These are phyloP conservation scores for Rhizopogon salebrosus DNA, from an alignment of 768 basidiomycete species.

Conservation along the genomic window DNA sequence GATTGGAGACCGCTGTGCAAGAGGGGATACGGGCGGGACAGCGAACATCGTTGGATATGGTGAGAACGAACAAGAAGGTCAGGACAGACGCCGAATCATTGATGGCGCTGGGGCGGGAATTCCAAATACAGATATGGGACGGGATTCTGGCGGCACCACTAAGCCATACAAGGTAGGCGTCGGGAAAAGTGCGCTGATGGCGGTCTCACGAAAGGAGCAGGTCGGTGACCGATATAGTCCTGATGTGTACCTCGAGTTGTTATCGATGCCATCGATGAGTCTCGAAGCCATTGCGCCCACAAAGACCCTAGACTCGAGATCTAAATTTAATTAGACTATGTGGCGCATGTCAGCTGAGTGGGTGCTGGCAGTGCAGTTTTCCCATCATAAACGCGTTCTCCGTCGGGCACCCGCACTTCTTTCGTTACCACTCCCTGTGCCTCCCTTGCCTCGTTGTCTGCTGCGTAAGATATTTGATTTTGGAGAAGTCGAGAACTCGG, in stretches of 20 bases:
- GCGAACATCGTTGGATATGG: conserved; percentile 17
- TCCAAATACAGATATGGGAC: conserved; percentile 15
- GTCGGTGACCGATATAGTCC: background rate
- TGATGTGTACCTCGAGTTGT: background rate
- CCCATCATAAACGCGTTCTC: no score
- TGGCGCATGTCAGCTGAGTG: no score
- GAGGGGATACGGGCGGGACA: conserved; percentile 19
- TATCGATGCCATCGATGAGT: background rate
- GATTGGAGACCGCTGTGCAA: conserved; percentile 11
- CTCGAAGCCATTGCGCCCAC: background rate
- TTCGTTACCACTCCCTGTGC: no score
- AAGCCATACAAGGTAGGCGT: conserved; percentile 10
- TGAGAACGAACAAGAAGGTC: conserved; percentile 6
- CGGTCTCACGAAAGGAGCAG: conserved; percentile 10
- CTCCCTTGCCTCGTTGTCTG: no score
- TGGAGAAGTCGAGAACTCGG: no score
- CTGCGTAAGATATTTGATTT: no score
- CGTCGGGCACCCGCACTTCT: no score
- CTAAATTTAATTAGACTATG: no score
- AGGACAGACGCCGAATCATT: conserved; percentile 4
- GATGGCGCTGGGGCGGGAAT: conserved; percentile 10
- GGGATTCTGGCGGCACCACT: conserved; percentile 12
- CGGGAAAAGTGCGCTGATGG: conserved; percentile 19
- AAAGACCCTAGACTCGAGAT: background rate
- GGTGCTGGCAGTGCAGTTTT: no score